These are phyloP conservation scores for Goffeauzyma gilvescens DNA, from an alignment of 768 basidiomycete genomes.

Conservation along the genomic window DNA sequence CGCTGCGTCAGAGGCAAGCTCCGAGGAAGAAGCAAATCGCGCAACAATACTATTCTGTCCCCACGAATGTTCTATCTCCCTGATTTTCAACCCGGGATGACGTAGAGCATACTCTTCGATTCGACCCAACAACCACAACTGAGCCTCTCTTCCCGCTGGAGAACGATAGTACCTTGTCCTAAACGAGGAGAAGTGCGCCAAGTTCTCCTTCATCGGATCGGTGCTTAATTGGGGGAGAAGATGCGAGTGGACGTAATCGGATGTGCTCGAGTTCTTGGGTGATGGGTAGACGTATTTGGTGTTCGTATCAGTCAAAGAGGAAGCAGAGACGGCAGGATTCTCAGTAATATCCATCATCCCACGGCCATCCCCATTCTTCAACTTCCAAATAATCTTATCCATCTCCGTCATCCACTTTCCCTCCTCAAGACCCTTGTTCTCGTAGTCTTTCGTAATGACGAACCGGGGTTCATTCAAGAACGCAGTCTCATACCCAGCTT, in stretches of 20 bases:
- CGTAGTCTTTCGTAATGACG: no score
- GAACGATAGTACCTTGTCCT: slow-evolving; percentile 34
- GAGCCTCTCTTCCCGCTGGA: slow-evolving; percentile 30
- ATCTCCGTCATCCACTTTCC: slow-evolving; percentile 71
- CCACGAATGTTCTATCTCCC: slow-evolving; percentile 64
- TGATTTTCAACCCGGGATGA: slow-evolving; percentile 39
- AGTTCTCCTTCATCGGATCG: slow-evolving; percentile 20
- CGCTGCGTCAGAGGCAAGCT: slow-evolving; percentile 4
- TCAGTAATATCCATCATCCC: slow-evolving; percentile 59
- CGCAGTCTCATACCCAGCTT: no score
- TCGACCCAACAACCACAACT: slow-evolving; percentile 30
- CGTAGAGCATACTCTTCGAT: slow-evolving; percentile 23
- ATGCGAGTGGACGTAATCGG: slow-evolving; percentile 6
- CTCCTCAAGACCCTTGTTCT: no score
- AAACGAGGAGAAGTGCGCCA: slow-evolving; percentile 24
- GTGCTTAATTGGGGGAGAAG: slow-evolving; percentile 16
- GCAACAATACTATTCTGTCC: slow-evolving; percentile 50
- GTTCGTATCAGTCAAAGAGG: background rate
- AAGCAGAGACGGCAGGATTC: background rate
- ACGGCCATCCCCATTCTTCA: slow-evolving; percentile 50
- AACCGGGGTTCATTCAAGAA: no score
- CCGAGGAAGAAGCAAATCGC: slow-evolving; percentile 12
- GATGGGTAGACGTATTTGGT: slow-evolving; percentile 8
- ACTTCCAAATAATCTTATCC: slow-evolving; percentile 74
- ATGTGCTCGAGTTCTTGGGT: slow-evolving; percentile 19